These are phyloP conservation scores for Trematosphaeria pertusa DNA, from an alignment of 2,329 filamentous ascomycete species.

Conservation along the genomic window DNA sequence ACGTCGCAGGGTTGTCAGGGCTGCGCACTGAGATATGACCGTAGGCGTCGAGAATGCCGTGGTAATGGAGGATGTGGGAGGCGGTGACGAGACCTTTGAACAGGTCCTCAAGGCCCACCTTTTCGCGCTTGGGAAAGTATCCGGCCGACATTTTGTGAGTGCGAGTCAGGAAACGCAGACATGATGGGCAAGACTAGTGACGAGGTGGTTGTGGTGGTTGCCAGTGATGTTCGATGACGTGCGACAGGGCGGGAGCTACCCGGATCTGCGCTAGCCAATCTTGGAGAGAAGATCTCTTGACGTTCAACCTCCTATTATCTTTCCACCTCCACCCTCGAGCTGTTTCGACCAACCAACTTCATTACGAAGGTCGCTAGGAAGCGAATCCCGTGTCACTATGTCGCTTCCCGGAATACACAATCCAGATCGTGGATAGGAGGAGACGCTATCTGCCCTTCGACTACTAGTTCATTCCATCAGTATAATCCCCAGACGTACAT, in stretches of 20 bases:
- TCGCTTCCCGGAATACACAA: too few relatives aligned
- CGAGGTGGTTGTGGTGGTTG: background rate
- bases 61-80: constrained; percentile 60
- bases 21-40: constrained; percentile 63
- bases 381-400: too few relatives aligned
- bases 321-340: too few relatives aligned
- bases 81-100: constrained; percentile 53
- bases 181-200: background rate
- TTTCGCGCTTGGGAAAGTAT: constrained; percentile 49
- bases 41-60: constrained; percentile 61
- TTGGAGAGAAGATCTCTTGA: too few relatives aligned
- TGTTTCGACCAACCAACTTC: too few relatives aligned
- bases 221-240: background rate
- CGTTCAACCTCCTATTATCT: too few relatives aligned
- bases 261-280: background rate
- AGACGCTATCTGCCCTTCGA: too few relatives aligned
- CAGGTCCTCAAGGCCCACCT: constrained; percentile 46
- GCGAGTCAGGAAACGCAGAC: background rate
- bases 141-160: constrained; percentile 38
- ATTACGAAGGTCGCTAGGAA: too few relatives aligned
- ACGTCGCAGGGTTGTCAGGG: constrained; percentile 54
- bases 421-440: too few relatives aligned
- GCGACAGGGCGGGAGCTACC: background rate
- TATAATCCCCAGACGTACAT: too few relatives aligned
- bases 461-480: too few relatives aligned